Conservation (phyloP, 495 filamentous ascomycete genomes). For the Tuber aestivum region DNA sequence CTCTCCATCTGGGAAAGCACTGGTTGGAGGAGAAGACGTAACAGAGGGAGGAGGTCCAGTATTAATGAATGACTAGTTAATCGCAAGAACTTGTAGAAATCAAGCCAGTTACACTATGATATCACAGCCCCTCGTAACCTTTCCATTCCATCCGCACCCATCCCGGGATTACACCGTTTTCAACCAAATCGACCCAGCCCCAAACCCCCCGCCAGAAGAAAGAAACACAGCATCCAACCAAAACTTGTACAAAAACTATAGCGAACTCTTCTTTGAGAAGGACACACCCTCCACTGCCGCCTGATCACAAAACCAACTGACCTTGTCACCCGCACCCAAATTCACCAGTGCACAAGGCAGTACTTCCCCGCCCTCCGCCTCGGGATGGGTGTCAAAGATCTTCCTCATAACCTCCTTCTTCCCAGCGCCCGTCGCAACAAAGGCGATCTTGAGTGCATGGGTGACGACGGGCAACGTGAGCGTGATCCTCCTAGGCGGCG, state of each 20-base stretch:
- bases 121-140: background rate
- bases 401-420: conserved; percentile 89
- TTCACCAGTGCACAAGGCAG: conserved; percentile 87
- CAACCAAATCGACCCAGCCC: background rate
- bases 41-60: background rate
- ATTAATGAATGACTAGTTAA: background rate
- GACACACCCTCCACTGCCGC: conserved; percentile 74
- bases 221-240: background rate
- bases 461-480: conserved; percentile 83
- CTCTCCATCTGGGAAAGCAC: background rate
- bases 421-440: conserved; percentile 78
- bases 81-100: background rate
- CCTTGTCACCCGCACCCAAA: conserved; percentile 68
- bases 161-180: background rate
- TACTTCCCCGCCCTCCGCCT: conserved; percentile 60
- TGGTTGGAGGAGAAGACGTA: background rate
- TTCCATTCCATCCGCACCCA: background rate
- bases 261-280: conserved; percentile 61
- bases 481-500: conserved; percentile 82
- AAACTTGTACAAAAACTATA: conserved; percentile 28
- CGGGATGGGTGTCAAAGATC: conserved; percentile 65
- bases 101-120: background rate
- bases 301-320: conserved; percentile 90
- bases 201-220: background rate
- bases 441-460: conserved; percentile 75